phyloP scores from a whole-genome alignment of 2,329 filamentous ascomycete species.

The Endoconidiophora polonica region DNA sequence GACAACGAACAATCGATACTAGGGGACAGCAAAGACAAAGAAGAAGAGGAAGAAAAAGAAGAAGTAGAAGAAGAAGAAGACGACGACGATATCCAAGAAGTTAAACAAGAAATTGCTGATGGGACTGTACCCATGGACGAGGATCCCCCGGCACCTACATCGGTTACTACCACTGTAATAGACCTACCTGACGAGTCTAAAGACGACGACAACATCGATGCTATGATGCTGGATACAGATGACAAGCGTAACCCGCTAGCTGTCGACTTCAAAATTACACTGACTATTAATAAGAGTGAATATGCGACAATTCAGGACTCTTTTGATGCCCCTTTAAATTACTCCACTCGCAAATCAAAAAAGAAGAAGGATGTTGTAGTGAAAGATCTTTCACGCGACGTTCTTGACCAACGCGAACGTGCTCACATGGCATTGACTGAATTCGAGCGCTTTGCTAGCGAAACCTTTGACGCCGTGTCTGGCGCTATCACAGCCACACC shows the following conservation, averaged over 20 bases:
- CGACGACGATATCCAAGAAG: not conserved
- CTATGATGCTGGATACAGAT: constrained; percentile 7
- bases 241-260: constrained; percentile 20
- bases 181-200: too few species aligned
- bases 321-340: constrained; percentile 28
- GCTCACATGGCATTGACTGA: constrained; percentile 57
- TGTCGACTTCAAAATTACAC: constrained; percentile 28
- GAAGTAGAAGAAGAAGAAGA: constrained; percentile 3
- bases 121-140: too few species aligned
- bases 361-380: constrained; percentile 33
- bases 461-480: constrained; percentile 65
- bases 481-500: constrained; percentile 40
- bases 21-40: not conserved
- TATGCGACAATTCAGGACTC: constrained; percentile 32
- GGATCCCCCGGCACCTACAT: too few species aligned
- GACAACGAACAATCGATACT: not conserved
- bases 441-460: constrained; percentile 51
- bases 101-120: too few species aligned
- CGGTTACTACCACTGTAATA: too few species aligned
- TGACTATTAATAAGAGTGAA: constrained; percentile 34
- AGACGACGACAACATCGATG: constrained; percentile 2
- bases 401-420: constrained; percentile 65
- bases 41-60: not conserved
- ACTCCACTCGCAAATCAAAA: constrained; percentile 32
- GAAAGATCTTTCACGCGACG: constrained; percentile 40